Base-by-base conservation (phyloP, 2,329 filamentous ascomycete species). In the Aspergillus sojae region DNA sequence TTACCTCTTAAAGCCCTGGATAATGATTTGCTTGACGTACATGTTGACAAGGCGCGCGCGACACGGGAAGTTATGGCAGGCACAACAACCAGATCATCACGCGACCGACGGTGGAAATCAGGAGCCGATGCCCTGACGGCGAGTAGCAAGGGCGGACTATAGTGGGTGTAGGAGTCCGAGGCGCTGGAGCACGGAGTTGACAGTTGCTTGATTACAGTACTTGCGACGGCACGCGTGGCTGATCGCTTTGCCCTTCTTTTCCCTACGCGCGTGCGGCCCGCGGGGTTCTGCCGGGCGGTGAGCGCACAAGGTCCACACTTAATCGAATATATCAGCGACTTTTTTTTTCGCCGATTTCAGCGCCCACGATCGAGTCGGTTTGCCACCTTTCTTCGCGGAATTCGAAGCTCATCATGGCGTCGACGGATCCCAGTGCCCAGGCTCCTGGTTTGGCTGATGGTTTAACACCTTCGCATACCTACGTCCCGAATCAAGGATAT, bases 11-110 rank as follows among this genome's bases (percentile, higher is more conserved):
- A 99, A 99, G 88, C 95, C 95, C 80, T 99, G 95, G 77, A 99
- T 98, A 80, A 97, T 98, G 79, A 98, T 97, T 84, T 99, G 95
- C 81, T 99, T 99, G 86, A 99, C 97, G 84, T 96, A 95, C 94
- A 97, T 97, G 72, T 77, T 85, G 78, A 68, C 66, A 64, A 68
- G 53, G 64, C 55, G 70, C 67, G 73, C 69, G 70, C 66, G 71
- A 74, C 70, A 70, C 71, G 71, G 71, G 60, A 62, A 60, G 60
- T 50, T 60, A 68, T 70, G 61, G 39, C 63, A 72, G 59, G 66
- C 65, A 65, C 41, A 70, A 67, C 63, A 65, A 65, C 70, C 65
- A 60, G 61, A 70, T 68, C 75, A 75, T 75, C 72, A 71, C 74
- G 74, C 69, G 67, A 62, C 59, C 63, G 60, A 62, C 61, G 61